phyloP scores from a whole-genome alignment of 352 stramenopile species.

The Globisporangium lucens region DNA sequence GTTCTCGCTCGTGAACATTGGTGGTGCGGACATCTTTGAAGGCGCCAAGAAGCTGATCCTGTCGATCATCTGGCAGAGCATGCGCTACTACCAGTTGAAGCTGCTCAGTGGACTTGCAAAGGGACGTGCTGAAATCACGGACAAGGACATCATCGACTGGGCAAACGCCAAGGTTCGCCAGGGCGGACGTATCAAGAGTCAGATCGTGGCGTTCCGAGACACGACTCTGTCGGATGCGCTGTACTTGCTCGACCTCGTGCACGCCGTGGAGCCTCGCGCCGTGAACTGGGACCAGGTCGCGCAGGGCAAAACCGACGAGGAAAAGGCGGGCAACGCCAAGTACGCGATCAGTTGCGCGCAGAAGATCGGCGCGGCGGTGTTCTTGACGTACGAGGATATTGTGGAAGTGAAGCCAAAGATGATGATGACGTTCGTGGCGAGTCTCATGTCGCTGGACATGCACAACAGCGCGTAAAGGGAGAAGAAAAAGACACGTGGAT shows the following conservation, averaged over 20 bases:
- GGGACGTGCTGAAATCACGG: conserved; percentile 53
- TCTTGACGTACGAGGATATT: conserved; percentile 93
- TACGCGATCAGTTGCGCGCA: conserved; percentile 92
- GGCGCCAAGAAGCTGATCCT: conserved; percentile 92
- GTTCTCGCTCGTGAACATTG: conserved; percentile 90
- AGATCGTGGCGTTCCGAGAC: conserved; percentile 88
- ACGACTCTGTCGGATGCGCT: conserved; percentile 64
- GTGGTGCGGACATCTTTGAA: conserved; percentile 90
- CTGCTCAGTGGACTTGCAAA: conserved; percentile 65
- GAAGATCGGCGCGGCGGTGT: conserved; percentile 92
- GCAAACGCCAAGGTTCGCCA: conserved; percentile 81
- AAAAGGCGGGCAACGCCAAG: conserved; percentile 89
- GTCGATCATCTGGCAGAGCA: conserved; percentile 93
- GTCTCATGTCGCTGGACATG: conserved; percentile 82
- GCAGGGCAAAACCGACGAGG: conserved; percentile 57
- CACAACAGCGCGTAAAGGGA: conserved; percentile 32
- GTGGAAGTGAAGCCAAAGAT: conserved; percentile 93
- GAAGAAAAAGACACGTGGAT: no score
- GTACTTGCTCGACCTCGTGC: conserved; percentile 88
- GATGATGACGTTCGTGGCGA: conserved; percentile 89
- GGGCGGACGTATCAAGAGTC: conserved; percentile 58
- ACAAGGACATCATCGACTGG: conserved; percentile 84
- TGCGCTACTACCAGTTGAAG: conserved; percentile 90
- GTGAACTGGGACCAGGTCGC: conserved; percentile 91
- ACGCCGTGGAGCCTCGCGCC: conserved; percentile 78